Evolutionary conservation across 352 stramenopile species (phyloP).

Genomic region (Pythium brachiatum): DNA sequence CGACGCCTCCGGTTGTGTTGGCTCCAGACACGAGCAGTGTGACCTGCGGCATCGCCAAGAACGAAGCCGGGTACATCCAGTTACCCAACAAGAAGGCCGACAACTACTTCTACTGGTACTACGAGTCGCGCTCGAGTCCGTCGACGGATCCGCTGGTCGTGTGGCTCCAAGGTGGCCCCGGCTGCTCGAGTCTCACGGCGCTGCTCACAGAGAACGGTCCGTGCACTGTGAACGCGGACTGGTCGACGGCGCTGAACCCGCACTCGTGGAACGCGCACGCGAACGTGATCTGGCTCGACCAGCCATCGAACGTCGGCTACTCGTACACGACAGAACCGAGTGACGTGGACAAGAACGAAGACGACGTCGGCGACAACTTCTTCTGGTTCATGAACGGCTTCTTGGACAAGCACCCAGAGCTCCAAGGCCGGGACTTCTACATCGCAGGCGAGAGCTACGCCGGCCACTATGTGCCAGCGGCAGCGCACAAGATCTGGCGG

Average conservation of each 20-base stretch:
- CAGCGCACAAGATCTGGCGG: conserved; percentile 45
- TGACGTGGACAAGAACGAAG: conserved; percentile 41
- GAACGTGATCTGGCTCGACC: conserved; percentile 74
- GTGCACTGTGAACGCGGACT: conserved; percentile 45
- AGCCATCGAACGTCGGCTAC: conserved; percentile 55
- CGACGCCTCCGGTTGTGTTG: background rate
- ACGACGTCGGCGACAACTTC: conserved; percentile 63
- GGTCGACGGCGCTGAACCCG: conserved; percentile 47
- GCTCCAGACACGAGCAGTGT: background rate
- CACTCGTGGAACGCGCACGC: conserved; percentile 62
- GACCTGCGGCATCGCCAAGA: conserved; percentile 39
- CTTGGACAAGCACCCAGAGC: conserved; percentile 52
- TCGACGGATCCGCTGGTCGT: conserved; percentile 53
- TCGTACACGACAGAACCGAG: conserved; percentile 34
- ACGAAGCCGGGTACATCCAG: conserved; percentile 56
- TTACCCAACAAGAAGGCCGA: conserved; percentile 65
- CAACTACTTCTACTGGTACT: conserved; percentile 80
- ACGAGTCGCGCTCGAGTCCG: conserved; percentile 48
- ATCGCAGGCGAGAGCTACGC: conserved; percentile 71
- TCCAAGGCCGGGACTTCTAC: conserved; percentile 59
- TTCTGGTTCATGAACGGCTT: conserved; percentile 69
- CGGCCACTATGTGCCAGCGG: conserved; percentile 60
- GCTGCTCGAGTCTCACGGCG: conserved; percentile 60
- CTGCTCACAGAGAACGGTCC: conserved; percentile 66
- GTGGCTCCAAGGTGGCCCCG: conserved; percentile 62